Conservation (phyloP, 2,329 filamentous ascomycete genomes). For the Leptoxyphium fumago region DNA sequence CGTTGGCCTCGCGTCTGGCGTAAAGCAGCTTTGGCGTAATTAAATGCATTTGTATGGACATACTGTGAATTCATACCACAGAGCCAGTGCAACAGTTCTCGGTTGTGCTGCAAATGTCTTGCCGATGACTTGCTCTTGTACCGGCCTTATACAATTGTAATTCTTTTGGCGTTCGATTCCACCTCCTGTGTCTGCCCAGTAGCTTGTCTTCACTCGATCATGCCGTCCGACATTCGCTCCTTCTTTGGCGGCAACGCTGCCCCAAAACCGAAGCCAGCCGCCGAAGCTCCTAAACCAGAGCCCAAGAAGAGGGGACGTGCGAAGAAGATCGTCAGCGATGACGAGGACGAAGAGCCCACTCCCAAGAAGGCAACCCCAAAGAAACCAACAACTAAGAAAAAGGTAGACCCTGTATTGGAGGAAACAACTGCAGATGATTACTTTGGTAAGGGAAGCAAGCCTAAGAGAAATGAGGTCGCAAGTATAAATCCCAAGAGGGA, state of each 20-base stretch:
- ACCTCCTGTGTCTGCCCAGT: too few relatives aligned
- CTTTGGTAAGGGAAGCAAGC: constrained; percentile 42
- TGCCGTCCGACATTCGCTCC: constrained; percentile 75
- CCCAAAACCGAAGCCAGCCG: constrained; percentile 34
- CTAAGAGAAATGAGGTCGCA: constrained; percentile 31
- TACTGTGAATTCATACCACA: neutral
- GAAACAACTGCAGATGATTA: constrained; percentile 48
- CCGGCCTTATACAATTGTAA: too few relatives aligned
- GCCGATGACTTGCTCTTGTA: too few relatives aligned
- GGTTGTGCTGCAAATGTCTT: too few relatives aligned
- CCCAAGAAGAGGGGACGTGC: constrained; percentile 33
- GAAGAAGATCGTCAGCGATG: constrained; percentile 64
- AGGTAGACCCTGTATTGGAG: constrained; percentile 22
- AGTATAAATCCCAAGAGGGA: constrained; percentile 9
- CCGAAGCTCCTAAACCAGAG: constrained; percentile 26
- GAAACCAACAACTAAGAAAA: constrained; percentile 36
- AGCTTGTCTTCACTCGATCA: constrained; percentile 21
- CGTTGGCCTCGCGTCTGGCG: neutral
- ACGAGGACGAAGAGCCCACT: constrained; percentile 51
- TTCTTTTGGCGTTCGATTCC: too few relatives aligned
- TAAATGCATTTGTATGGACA: neutral
- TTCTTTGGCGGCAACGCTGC: constrained; percentile 60
- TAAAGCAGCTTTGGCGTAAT: neutral
- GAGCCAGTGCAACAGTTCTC: constrained; percentile 2
- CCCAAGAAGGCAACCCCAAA: constrained; percentile 44